A percentile compares a stretch with the other conserved stretches of the same genome.
Conservation (phyloP, 306 rosid species). For the Cicer pinnatifidum region DNA sequence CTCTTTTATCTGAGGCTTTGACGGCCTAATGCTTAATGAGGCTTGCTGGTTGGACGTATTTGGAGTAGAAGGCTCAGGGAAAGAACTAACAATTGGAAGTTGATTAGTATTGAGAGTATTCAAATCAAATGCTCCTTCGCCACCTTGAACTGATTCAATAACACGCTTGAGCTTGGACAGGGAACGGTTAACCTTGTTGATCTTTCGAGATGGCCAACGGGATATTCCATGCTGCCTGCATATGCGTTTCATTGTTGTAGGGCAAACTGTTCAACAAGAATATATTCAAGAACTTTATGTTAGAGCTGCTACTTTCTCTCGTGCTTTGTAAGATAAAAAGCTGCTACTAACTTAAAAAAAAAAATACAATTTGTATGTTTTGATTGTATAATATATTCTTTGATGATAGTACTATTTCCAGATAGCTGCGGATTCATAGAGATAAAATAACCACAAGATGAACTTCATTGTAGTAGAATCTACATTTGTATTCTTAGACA, state of each 20-base stretch:
- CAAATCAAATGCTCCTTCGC: constrained; percentile 79
- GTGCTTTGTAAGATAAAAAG: not conserved
- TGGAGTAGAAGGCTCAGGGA: constrained; percentile 54
- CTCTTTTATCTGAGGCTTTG: constrained; percentile 55
- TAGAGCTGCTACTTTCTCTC: constrained; percentile 5
- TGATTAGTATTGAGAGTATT: constrained; percentile 65
- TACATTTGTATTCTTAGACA: not conserved
- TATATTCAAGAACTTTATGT: constrained; percentile 39
- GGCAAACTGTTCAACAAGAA: constrained; percentile 75
- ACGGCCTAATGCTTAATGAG: constrained; percentile 42
- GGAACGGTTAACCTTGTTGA: constrained; percentile 90
- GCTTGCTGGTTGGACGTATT: constrained; percentile 55
- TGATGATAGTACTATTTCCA: constrained; percentile 8
- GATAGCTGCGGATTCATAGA: constrained; percentile 22
- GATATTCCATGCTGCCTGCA: constrained; percentile 98
- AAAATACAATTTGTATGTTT: constrained; percentile 7
- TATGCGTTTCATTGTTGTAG: constrained; percentile 97
- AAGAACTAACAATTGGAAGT: constrained; percentile 60
- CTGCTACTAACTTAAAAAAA: not conserved
- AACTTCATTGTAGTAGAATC: constrained; percentile 6
- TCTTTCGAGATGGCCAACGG: constrained; percentile 99
- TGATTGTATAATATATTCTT: constrained; percentile 5
- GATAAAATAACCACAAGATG: constrained; percentile 28
- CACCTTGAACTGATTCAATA: constrained; percentile 91
- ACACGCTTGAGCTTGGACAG: constrained; percentile 86